Evolutionary conservation across 2,329 filamentous ascomycete genomes (phyloP).

Genomic region (Lasiodiplodia hormozganensis): DNA sequence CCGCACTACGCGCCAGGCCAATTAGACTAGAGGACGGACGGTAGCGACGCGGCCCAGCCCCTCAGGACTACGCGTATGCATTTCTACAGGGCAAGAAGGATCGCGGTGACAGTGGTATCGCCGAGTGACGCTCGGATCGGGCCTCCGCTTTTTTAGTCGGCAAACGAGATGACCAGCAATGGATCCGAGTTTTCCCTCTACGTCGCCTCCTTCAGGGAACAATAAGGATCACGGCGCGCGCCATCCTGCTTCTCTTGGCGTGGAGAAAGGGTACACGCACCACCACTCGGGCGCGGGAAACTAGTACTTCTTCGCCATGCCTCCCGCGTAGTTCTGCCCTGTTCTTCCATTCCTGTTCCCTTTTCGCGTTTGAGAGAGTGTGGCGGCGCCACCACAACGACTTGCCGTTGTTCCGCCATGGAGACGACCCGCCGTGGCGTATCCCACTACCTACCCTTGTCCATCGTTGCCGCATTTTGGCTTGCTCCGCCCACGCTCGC

Average conservation of each 20-base stretch:
- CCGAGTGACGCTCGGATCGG: not conserved
- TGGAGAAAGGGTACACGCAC: not conserved
- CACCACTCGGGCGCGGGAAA: not conserved
- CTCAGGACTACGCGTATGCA: not conserved
- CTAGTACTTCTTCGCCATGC: slow-evolving; percentile 2
- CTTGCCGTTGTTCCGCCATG: not conserved
- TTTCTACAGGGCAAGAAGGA: not conserved
- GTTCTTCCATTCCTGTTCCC: not conserved
- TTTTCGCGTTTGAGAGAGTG: not conserved
- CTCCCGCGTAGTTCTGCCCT: not conserved
- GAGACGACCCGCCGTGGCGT: slow-evolving; percentile 3
- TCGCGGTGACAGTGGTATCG: not conserved
- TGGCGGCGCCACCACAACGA: not conserved
- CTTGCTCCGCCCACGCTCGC: slow-evolving; percentile 7
- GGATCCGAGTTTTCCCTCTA: slow-evolving; percentile 20
- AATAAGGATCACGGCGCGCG: not conserved
- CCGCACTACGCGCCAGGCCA: not conserved
- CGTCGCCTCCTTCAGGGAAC: not conserved
- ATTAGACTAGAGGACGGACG: not conserved
- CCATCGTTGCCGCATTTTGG: slow-evolving; percentile 6
- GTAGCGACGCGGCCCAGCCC: not conserved
- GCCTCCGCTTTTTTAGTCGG: not conserved
- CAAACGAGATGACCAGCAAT: slow-evolving; percentile 1
- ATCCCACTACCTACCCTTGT: not conserved
- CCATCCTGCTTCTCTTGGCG: not conserved